Base-by-base conservation (phyloP, 129 eudicot species). In the Helichrysum umbraculigerum region DNA sequence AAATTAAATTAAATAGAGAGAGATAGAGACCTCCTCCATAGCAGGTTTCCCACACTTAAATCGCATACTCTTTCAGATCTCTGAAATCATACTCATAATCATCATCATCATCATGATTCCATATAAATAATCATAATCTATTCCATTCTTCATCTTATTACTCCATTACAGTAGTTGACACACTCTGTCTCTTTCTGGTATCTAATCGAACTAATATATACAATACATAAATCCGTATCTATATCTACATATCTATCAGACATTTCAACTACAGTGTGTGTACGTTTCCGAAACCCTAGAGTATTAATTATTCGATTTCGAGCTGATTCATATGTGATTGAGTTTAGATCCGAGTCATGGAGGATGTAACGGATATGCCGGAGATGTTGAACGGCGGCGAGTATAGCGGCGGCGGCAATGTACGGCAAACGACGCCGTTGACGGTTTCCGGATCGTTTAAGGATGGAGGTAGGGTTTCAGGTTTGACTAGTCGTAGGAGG, bases 311-410 rank as follows among this genome's bases (percentile, higher is more conserved):
- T 70, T 70, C 50, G 76, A 77, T 78, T 71, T 74, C 71, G 59
- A 34, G 20, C 30, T 74, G 59, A 74, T 85, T 90, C 73, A 84
- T 90, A 88, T 60, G 78, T 66, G 86, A 70, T 61, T 75, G 58
- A 68, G 79, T 21, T 73, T 84, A 90, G 96, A 90, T 87, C 90
- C 81, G 81, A 78, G 19, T 56, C 33, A 90, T 90, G 96, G 90
- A 83, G 77, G 90, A 87, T 64, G 73, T 81, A 72, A 73, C 58
- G 80, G 66, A 59, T 72, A 63, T 64, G 82, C 66, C 82, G 82
- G 87, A 89, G 73, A 16, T 61, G 71, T 28, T 30, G 60, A 32
- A 52, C 73, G 87, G 80, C 5, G 91, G 76, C 22, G 84, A 73
- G 34, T 66, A 88, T 58, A 73, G 59, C 62, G 81, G 88, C 56